Base-by-base conservation (phyloP, 345 rosid species). In the Citrus reticulata region DNA sequence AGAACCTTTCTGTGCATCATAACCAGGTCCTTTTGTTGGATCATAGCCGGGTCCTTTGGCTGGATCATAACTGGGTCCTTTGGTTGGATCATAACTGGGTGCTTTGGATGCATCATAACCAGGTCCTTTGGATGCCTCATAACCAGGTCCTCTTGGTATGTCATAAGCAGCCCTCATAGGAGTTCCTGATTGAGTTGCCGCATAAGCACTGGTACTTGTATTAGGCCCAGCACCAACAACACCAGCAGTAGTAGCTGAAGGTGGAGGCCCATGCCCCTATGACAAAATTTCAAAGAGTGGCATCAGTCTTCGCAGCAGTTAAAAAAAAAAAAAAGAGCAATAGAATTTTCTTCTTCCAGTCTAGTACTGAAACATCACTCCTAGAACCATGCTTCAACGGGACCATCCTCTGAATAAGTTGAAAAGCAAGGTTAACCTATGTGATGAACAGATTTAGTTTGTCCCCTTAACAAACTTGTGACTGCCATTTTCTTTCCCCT, bases 121-220 rank as follows among this genome's bases (percentile, higher is more conserved):
- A 42, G 69, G 82, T 2, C 78, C 89, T 80, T 84, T 85, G 42
- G 84, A 84, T 70, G 79, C 60, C 58, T 86, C 87, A 74, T 87
- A 85, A 78, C 78, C 85, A n/a, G 88, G 83, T 58, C 67, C 85
- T 77, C 70, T 83, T 19, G 86, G 13, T 40, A 73, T 69, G 19
- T 84, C 87, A 61, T 85, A 82, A 55, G 76, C 81, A 9, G 86
- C 82, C 83, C 92, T 87, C 79, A 85, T 58, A 79, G 92, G 86
- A 72, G 74, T 85, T n/a, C 91, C 89, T 67, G 90, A 80, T 66
- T 90, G 99, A 83, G 85, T 74, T 81, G 93, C 95, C 59, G 72
- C 83, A 77, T 87, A 88, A 69, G 86, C 71, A 46, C 83, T 76
- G 20, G 77, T 74, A 77, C 84, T 78, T 35, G 81, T 51, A 79